Conservation (phyloP, 2,329 filamentous ascomycete species). For the Alternaria viburni region DNA sequence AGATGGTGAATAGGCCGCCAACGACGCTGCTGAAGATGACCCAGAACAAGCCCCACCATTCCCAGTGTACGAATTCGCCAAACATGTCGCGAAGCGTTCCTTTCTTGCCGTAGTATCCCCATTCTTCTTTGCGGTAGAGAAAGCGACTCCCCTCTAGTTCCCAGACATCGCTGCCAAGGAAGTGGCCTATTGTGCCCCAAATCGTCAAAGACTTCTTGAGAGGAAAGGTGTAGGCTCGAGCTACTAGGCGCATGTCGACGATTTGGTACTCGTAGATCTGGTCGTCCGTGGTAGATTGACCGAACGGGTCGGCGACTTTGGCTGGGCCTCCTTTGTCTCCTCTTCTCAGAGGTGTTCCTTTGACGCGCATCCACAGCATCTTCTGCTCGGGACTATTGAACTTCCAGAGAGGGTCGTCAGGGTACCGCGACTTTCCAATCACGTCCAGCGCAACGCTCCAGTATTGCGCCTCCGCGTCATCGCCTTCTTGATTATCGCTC, state of each 20-base stretch:
- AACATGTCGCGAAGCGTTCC: slow-evolving; percentile 36
- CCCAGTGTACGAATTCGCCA: slow-evolving; percentile 33
- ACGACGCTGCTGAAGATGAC: slow-evolving; percentile 25
- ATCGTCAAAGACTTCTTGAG: slow-evolving; percentile 10
- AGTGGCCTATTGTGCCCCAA: slow-evolving; percentile 27
- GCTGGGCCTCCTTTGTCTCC: slow-evolving; percentile 8
- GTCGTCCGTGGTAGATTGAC: slow-evolving; percentile 17
- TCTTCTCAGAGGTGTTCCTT: slow-evolving; percentile 21
- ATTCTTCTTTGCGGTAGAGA: slow-evolving; percentile 36
- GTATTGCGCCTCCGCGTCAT: slow-evolving; percentile 21
- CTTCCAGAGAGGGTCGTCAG: slow-evolving; percentile 17
- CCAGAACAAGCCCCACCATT: slow-evolving; percentile 31
- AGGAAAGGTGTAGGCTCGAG: slow-evolving; percentile 31
- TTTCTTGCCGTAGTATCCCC: slow-evolving; percentile 40
- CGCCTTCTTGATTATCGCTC: slow-evolving; percentile 11
- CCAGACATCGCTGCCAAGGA: slow-evolving; percentile 39
- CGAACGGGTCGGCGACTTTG: slow-evolving; percentile 27
- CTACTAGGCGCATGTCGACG: slow-evolving; percentile 27
- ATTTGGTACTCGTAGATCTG: slow-evolving; percentile 34
- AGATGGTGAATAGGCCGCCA: slow-evolving; percentile 25
- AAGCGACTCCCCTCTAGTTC: slow-evolving; percentile 30
- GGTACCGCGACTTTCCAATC: slow-evolving; percentile 26
- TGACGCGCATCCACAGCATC: slow-evolving; percentile 35
- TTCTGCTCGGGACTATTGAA: slow-evolving; percentile 32
- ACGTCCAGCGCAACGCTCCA: slow-evolving; percentile 42